Base-by-base conservation (phyloP, 2,329 filamentous ascomycete species). In the Penicillium sp. region DNA sequence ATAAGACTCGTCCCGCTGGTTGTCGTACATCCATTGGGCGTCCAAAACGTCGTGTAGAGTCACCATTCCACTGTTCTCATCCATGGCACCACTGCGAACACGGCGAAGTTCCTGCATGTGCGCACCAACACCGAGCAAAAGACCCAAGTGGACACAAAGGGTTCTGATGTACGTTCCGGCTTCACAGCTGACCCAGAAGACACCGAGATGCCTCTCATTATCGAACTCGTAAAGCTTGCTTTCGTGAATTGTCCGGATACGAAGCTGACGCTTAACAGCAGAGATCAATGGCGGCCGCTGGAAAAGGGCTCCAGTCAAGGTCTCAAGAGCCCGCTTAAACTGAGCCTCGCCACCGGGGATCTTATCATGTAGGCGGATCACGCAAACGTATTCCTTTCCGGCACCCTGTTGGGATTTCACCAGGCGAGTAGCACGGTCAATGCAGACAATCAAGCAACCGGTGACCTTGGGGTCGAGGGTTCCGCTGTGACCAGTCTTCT, bases 141-240 rank as follows among this genome's bases (percentile, higher is more conserved):
- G 73, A 71, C 88, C 87, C 61, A 98, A 72, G 75, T 97, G 93
- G 38, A 97, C 91, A 73, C 93, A 97, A 41, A 98, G 83, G 33
- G 93, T 98, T 77, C 93, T 87, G 70, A 98, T 97, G 73, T 98
- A 98, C 57, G 93, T 98, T 70, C 93, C 93, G 50, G 89, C 93
- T 75, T 98, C 93, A 73, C 93, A 98, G 74, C 88, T 95, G 62
- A 97, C 93, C 91, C 93, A 97, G 81, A 98, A 98, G 49, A 97
- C 91, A 72, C 87, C 93, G 33, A 98, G 81, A 71, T 97, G 90
- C 64, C 93, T 84, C 66, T 97, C 91, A 68, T 98, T 97, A 77
- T 98, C 93, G 69, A 97, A 98, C 77, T 98, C 93, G 68, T 88
- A 78, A 48, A 97, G 79, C 77, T 94, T 95, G 81, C 85, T 94